Percentiles rank a stretch among this genome's conserved stretches.
phyloP scores from a whole-genome alignment of 1,284 basidiomycete genomes.

The Afroboletus lepidellus region DNA sequence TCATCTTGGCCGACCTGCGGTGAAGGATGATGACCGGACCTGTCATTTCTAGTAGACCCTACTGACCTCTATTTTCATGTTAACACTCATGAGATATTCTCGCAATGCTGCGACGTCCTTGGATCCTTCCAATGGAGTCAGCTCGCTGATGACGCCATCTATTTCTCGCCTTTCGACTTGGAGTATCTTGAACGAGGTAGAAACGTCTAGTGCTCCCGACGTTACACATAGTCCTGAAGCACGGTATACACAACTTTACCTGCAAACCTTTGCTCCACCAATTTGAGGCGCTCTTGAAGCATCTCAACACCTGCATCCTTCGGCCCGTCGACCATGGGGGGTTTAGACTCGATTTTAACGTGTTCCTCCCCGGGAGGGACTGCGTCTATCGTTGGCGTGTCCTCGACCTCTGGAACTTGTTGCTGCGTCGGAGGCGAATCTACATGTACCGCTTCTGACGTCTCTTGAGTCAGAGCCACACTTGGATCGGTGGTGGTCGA shows the following conservation, averaged over 20 bases:
- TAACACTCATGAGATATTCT: slow-evolving; percentile 69
- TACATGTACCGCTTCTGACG: background rate
- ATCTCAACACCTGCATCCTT: slow-evolving; percentile 46
- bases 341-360: background rate
- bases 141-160: slow-evolving; percentile 69
- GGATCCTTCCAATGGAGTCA: slow-evolving; percentile 70
- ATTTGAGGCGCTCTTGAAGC: slow-evolving; percentile 60
- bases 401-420: slow-evolving; percentile 3
- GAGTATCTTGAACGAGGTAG: slow-evolving; percentile 70
- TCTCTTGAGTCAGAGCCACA: background rate
- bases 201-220: slow-evolving; percentile 55
- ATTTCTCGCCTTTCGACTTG: slow-evolving; percentile 69
- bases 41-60: background rate
- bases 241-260: slow-evolving; percentile 41
- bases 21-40: background rate
- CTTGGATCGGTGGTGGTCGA: background rate
- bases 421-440: background rate
- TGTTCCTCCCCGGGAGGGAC: background rate
- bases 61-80: slow-evolving; percentile 68
- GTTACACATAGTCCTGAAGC: background rate
- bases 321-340: slow-evolving; percentile 9
- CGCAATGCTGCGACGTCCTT: slow-evolving; percentile 67
- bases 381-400: background rate
- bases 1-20: slow-evolving; percentile 68
- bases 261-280: slow-evolving; percentile 70